Evolutionary conservation across 2,329 filamentous ascomycete species (phyloP), one percentile per base, ranked within the genome.

Genomic region (Clonostachys solani): DNA sequence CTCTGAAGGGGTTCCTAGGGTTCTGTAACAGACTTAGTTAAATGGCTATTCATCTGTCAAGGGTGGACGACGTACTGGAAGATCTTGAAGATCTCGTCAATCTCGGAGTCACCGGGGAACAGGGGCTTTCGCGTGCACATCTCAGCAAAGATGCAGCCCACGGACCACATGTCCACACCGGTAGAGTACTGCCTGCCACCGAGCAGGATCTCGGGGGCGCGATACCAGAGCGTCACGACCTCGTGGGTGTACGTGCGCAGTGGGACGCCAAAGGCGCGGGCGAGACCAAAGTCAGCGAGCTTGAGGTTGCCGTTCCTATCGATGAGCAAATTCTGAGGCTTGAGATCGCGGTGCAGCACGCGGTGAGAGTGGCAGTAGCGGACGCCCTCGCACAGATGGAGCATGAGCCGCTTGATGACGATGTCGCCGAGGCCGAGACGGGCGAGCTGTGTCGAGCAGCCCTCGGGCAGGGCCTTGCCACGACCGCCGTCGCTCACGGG

Each of bases 101-200:
- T 71, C 45, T 71, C 67, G 86, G 89, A 94, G 64, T 96, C 91
- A 49, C 91, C 91, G 12, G 91, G 90, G 74, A 96, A 96, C 40
- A 96, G 76, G 6, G 91, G 90, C 71, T 95, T 95, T 60, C 89
- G 83, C 2, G 91, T 96, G 69, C 89, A 95, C 92, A 96, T 96
- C 69, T 96, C 91, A 10, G 92, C 91, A 66, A 96, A 95, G 67
- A 96, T 96, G 67, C 90, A 94, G 52, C 91, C 91, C 44, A 92
- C 85, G 33, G 89, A 94, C 91, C 91, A 96, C 88, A 96, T 96
- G 62, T 96, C 91, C 40, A 96, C 90, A 48, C 91, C 91, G 13
- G 91, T 96, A 12, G 89, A 94, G 72, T 96, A 96, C 66, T 95
- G 90, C 45, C 91, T 84, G 48, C 91, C 90, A 62, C 91, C 91